Percentiles rank a stretch among this genome's conserved stretches.
phyloP scores from a whole-genome alignment of 2,329 filamentous ascomycete genomes.

The Xylaria digitata region DNA sequence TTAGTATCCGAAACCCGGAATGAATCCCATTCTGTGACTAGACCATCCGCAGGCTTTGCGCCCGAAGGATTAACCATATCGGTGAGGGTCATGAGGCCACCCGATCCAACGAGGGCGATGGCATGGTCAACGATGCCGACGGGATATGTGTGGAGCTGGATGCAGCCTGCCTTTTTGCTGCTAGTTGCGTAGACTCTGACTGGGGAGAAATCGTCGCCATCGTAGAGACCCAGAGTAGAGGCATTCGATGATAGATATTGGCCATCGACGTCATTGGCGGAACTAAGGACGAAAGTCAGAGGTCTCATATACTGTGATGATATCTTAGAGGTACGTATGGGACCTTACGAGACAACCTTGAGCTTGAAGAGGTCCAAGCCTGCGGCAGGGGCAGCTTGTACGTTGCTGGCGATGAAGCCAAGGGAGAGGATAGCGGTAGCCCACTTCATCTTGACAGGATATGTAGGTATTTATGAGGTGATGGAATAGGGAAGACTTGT shows the following conservation, averaged over 20 bases:
- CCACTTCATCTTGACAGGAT: conserved; percentile 46
- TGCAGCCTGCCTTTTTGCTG: conserved; percentile 45
- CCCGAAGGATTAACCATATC: conserved; percentile 51
- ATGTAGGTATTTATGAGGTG: conserved; percentile 10
- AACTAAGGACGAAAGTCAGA: conserved; percentile 15
- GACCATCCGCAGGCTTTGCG: conserved; percentile 43
- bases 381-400: conserved; percentile 41
- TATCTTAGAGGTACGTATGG: neutral
- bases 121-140: conserved; percentile 52
- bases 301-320: too few species aligned
- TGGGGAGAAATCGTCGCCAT: conserved; percentile 35
- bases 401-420: conserved; percentile 41
- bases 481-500: conserved; percentile 4
- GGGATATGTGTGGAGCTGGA: conserved; percentile 54
- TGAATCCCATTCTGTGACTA: conserved; percentile 50
- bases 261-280: conserved; percentile 47
- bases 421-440: conserved; percentile 42
- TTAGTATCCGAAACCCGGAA: conserved; percentile 47
- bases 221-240: conserved; percentile 51
- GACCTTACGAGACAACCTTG: conserved; percentile 44
- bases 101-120: conserved; percentile 53
- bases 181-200: conserved; percentile 49
- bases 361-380: conserved; percentile 46
- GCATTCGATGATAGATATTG: conserved; percentile 49
- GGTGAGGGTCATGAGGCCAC: conserved; percentile 50